These are phyloP conservation scores for Ceratobasidium sp. DNA, from an alignment of 1,284 basidiomycete species.

Conservation along the genomic window DNA sequence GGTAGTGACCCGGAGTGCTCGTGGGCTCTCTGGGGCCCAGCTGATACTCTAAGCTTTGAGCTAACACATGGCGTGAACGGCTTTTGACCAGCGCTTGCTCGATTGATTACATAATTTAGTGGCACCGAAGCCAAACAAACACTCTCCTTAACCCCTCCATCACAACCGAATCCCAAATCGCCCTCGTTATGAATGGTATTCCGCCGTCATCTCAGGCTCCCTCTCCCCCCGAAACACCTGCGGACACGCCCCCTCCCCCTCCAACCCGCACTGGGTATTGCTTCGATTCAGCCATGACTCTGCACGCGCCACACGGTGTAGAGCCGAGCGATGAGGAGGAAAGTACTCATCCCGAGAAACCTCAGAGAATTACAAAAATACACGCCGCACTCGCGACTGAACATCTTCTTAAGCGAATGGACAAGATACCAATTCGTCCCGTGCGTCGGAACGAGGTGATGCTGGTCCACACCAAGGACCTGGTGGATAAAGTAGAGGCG, in stretches of 20 bases:
- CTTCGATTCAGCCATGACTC: constrained; percentile 89
- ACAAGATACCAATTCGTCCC: constrained; percentile 78
- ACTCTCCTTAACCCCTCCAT: not conserved
- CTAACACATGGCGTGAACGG: no score
- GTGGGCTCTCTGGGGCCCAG: no score
- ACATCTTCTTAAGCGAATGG: constrained; percentile 80
- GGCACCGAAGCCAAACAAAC: no score
- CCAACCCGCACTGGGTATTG: constrained; percentile 75
- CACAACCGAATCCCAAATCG: not conserved
- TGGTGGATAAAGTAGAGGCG: constrained; percentile 90
- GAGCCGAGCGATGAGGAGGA: constrained; percentile 58
- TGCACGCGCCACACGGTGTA: constrained; percentile 68
- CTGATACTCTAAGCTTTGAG: no score
- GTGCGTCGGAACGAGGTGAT: constrained; percentile 83
- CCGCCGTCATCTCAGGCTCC: constrained; percentile 23
- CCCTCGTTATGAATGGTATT: constrained; percentile 3
- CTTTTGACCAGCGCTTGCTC: no score
- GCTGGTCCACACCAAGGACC: constrained; percentile 89
- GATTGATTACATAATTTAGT: no score
- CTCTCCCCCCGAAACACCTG: constrained; percentile 31
- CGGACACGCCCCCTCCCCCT: constrained; percentile 17
- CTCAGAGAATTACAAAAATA: constrained; percentile 87
- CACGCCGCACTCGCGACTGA: constrained; percentile 72
- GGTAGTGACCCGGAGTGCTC: no score
- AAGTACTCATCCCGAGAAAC: constrained; percentile 84